Conservation (phyloP, 2,329 filamentous ascomycete species). For the Lasiodiplodia theobromae region DNA sequence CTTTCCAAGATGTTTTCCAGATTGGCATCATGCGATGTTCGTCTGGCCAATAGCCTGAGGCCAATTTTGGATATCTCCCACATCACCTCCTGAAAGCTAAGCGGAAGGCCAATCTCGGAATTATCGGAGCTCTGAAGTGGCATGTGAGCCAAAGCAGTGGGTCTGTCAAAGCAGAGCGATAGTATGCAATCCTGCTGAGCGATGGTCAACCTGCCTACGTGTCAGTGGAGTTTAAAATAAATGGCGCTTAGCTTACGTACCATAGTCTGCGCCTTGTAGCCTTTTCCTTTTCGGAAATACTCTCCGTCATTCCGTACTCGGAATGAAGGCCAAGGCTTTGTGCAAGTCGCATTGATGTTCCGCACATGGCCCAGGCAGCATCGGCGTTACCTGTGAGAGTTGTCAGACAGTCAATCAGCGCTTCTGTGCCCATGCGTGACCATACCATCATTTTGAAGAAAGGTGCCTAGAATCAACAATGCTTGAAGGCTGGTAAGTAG, state of each 20-base stretch:
- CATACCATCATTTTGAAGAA: conserved; percentile 23
- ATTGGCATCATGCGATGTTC: not conserved
- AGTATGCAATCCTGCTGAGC: conserved; percentile 17
- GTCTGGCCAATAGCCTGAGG: not conserved
- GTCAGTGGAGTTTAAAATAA: not conserved
- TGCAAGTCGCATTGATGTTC: conserved; percentile 13
- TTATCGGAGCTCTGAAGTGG: not conserved
- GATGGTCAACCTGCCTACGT: conserved; percentile 9
- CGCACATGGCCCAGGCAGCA: conserved; percentile 15
- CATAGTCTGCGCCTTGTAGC: not conserved
- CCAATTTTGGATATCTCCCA: conserved; percentile 11
- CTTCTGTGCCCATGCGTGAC: no score
- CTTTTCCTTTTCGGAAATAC: not conserved
- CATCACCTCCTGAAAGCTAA: conserved; percentile 13
- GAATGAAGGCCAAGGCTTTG: conserved; percentile 18
- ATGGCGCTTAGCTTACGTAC: not conserved
- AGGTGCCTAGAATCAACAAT: conserved; percentile 6
- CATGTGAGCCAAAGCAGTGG: not conserved
- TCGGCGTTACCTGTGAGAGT: conserved; percentile 12
- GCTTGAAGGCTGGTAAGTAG: conserved; percentile 5
- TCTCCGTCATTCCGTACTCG: not conserved
- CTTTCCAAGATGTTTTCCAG: not conserved
- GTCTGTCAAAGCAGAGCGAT: conserved; percentile 25
- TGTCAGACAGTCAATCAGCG: not conserved
- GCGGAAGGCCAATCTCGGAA: no score